Evolutionary conservation across 345 rosid genomes (phyloP), one percentile per base, ranked within the genome.

Genomic region (Excoecaria cochinchinensis): DNA sequence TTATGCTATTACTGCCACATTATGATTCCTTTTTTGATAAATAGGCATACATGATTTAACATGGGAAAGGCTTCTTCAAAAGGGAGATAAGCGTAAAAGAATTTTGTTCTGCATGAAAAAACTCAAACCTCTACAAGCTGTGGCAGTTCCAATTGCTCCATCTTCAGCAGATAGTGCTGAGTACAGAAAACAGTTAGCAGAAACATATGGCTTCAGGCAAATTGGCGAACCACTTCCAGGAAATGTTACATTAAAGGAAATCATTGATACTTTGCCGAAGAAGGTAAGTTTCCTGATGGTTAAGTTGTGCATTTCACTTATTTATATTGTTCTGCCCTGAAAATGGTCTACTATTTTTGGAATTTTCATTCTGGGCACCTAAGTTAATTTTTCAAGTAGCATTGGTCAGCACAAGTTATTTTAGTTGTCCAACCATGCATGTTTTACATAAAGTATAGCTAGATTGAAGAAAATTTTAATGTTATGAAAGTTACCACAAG

Each of bases 141-240:
- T 90, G 64, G 95, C 94, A 2, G 74, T 80, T 80, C 98, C 97
- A 10, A 83, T 83, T 13, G 87, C 88, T 64, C 86, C 85, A n/a
- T 71, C 87, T 76, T 82, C 89, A 63, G 84, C 83, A 57, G 91
- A 91, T 38, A 81, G 78, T 80, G 82, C 86, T 58, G 89, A 89
- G 74, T 84, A 79, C 65, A 86, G 97, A 82, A 85, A 89, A 44
- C 84, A 89, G 78, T 75, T 90, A 67, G 92, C 95, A 6, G 93
- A 92, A 61, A 88, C 73, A 40, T 95, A 91, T 82, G 99, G 99
- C 42, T 92, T 95, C 80, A 83, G 69, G 77, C 89, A 91, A 83
- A 90, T 95, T 78, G 99, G 98, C 76, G 91, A 91, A 82, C 90
- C 88, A 19, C 94, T 92, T 82, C 98, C 98, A 58, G 91, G 81